Evolutionary conservation across 495 filamentous ascomycete genomes (phyloP).

Genomic region (Daldinia grandis): DNA sequence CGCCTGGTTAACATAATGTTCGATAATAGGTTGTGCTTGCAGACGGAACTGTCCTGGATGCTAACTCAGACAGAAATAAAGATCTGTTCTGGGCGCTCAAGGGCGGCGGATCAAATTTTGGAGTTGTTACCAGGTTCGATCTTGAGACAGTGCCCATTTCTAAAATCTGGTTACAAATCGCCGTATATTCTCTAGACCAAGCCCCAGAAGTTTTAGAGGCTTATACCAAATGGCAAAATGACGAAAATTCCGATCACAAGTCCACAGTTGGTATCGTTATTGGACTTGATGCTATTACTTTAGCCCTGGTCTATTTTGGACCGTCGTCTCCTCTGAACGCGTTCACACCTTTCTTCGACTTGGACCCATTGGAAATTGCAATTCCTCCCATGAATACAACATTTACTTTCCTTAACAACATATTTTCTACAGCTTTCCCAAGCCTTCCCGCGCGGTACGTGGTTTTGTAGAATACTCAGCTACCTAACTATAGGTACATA

Average conservation of each 20-base stretch:
- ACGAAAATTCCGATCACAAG: conserved; percentile 24
- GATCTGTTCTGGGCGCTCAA: conserved; percentile 64
- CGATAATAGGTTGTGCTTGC: conserved; percentile 49
- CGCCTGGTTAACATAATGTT: background rate
- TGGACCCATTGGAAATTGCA: background rate
- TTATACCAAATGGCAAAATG: conserved; percentile 38
- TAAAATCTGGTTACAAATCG: conserved; percentile 38
- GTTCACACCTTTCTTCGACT: conserved; percentile 16
- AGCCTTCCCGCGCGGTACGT: background rate
- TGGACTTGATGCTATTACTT: background rate
- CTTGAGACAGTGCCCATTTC: conserved; percentile 40
- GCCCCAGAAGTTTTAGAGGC: conserved; percentile 24
- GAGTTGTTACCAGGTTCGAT: conserved; percentile 60
- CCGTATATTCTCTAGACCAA: conserved; percentile 18
- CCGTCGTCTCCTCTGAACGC: conserved; percentile 7
- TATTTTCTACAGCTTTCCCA: background rate
- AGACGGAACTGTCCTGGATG: conserved; percentile 53
- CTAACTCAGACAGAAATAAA: conserved; percentile 47
- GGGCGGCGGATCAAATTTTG: conserved; percentile 62
- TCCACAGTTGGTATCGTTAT: conserved; percentile 9
- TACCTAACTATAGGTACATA: too few species aligned
- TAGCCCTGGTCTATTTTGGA: conserved; percentile 17
- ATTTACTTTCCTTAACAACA: background rate
- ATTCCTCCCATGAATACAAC: conserved; percentile 10
- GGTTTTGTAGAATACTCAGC: too few species aligned